phyloP scores from a whole-genome alignment of 805 yeast species.

The Diddensiella transvaalensis region DNA sequence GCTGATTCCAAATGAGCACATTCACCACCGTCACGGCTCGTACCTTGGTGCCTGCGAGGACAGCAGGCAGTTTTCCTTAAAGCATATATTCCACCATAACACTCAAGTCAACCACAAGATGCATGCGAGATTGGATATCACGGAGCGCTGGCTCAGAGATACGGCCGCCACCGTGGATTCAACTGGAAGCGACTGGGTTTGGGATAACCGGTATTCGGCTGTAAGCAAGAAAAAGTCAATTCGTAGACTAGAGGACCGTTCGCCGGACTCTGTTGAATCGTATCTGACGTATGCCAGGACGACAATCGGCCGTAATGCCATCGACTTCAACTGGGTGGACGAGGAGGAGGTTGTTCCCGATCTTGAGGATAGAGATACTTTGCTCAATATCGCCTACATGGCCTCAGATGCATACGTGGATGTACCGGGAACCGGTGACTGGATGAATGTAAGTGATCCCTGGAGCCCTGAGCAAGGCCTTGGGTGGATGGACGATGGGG shows the following conservation, averaged over 20 bases:
- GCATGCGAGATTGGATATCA: constrained; percentile 48
- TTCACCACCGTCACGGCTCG: not conserved
- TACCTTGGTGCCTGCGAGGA: too few relatives aligned
- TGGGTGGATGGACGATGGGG: constrained; percentile 85
- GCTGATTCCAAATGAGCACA: not conserved
- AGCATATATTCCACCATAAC: constrained; percentile 62
- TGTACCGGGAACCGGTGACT: constrained; percentile 73
- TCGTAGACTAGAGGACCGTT: constrained; percentile 43
- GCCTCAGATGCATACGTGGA: constrained; percentile 88
- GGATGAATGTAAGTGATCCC: constrained; percentile 72
- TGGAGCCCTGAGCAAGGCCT: constrained; percentile 58
- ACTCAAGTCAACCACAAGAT: constrained; percentile 42
- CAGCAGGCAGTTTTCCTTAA: constrained; percentile 31
- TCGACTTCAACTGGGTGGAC: constrained; percentile 48
- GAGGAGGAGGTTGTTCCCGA: constrained; percentile 62
- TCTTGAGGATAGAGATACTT: constrained; percentile 66
- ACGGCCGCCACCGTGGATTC: constrained; percentile 4
- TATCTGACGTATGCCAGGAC: constrained; percentile 54
- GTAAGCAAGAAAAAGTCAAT: constrained; percentile 17
- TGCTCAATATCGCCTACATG: constrained; percentile 74
- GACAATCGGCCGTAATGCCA: constrained; percentile 28
- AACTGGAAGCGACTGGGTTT: constrained; percentile 17
- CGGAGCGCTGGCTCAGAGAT: constrained; percentile 5
- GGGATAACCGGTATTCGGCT: constrained; percentile 11
- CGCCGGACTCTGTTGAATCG: constrained; percentile 63